Base-by-base conservation (phyloP, 2,329 filamentous ascomycete species). In the Penicillium palitans region DNA sequence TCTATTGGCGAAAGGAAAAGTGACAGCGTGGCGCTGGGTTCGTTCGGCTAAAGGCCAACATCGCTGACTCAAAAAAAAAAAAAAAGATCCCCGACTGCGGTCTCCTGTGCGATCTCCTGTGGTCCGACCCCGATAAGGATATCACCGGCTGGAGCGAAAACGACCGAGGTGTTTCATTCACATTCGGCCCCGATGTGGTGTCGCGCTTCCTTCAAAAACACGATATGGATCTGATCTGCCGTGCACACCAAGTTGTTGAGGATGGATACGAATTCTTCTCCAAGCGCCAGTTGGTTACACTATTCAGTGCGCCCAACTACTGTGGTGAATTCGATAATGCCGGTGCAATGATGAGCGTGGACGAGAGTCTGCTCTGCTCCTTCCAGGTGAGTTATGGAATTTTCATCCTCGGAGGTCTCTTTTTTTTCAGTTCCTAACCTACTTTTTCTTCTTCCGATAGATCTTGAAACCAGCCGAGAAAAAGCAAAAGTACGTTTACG, bases 241-340 rank as follows among this genome's bases (percentile, higher is more conserved):
- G 95, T 78, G 95, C 95, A 65, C 95, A 99, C 79, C 93, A 98
- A 80, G 95, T 98, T 64, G 95, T 99, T 57, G 95, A 99, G 80
- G 95, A 99, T 71, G 95, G 95, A 57, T 99, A 99, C 80, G 95
- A 99, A 78, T 99, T 99, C 84, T 99, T 99, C 83, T 96, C 92
- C 61, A 98, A 98, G 82, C 89, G 95, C 69, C 93, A 98, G 78
- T 83, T 99, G 65, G 95, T 99, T 64, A 99, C 95, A 58, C 83
- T 99, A 59, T 99, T 99, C 83, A 96, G 91, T 73, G 95, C 95
- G 53, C 95, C 95, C 67, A 99, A 99, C 82, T 99, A 99, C 83
- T 99, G 93, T 72, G 93, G 93, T 78, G 95, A 99, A 81, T 99
- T 99, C 74, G 95, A 99, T 83, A 99, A 99, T 74, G 93, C 93